Percentiles rank a stretch among this genome's conserved stretches.
Evolutionary conservation across 441 rosid genomes (phyloP).

Genomic region (Erysimum cheiri): DNA sequence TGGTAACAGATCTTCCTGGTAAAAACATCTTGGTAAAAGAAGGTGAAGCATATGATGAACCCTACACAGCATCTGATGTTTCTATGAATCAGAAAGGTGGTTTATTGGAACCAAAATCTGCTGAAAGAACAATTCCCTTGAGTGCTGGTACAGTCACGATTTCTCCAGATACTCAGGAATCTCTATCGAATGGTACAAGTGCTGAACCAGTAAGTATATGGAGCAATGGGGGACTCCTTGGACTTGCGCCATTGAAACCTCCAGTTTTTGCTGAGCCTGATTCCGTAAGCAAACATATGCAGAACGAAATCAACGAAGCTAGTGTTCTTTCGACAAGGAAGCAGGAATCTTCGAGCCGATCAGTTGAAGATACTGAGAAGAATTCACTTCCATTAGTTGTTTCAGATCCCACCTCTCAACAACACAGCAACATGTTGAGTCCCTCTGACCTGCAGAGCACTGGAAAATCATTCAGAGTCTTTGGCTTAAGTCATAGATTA

Average conservation of each 20-base stretch:
- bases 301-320: slow-evolving; percentile 30
- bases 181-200: slow-evolving; percentile 48
- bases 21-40: slow-evolving; percentile 21
- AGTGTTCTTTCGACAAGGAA: slow-evolving; percentile 25
- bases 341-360: slow-evolving; percentile 41
- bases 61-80: slow-evolving; percentile 42
- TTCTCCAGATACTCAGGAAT: slow-evolving; percentile 45
- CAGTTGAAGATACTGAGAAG: slow-evolving; percentile 45
- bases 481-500: slow-evolving; percentile 73
- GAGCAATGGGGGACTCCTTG: slow-evolving; percentile 94
- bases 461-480: slow-evolving; percentile 55
- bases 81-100: slow-evolving; percentile 28
- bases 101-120: slow-evolving; percentile 40
- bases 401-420: slow-evolving; percentile 34
- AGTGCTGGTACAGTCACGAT: slow-evolving; percentile 20
- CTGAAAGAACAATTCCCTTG: slow-evolving; percentile 38
- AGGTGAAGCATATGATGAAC: slow-evolving; percentile 34
- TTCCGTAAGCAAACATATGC: slow-evolving; percentile 42
- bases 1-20: slow-evolving; percentile 26
- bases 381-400: slow-evolving; percentile 44
- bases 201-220: slow-evolving; percentile 66
- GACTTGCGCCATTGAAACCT: slow-evolving; percentile 93
- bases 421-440: slow-evolving; percentile 32
- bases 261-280: slow-evolving; percentile 75
- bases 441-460: slow-evolving; percentile 47